phyloP scores from a whole-genome alignment of 371 early-diverging fungal genomes.

The Mortierella polycephala region DNA sequence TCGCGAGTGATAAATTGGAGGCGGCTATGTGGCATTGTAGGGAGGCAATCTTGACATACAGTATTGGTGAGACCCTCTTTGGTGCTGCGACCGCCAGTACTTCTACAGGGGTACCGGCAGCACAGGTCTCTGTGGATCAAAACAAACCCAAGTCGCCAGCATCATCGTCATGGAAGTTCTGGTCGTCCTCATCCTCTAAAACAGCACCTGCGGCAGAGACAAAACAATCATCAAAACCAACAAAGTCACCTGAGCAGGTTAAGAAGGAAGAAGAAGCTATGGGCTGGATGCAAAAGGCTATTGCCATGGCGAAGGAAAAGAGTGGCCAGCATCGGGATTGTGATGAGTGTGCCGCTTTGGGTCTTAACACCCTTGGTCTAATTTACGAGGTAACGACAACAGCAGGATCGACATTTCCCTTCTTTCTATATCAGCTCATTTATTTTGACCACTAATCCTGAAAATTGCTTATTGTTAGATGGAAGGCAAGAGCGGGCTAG shows the following conservation, averaged over 20 bases:
- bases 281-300: constrained; percentile 51
- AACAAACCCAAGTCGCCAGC: constrained; percentile 8
- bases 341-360: constrained; percentile 47
- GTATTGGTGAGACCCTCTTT: constrained; percentile 48
- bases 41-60: constrained; percentile 46
- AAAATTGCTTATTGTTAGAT: constrained; percentile 15
- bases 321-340: constrained; percentile 46
- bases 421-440: neutral
- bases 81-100: constrained; percentile 21
- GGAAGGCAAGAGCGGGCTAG: constrained; percentile 32
- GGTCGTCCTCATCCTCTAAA: constrained; percentile 33
- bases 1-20: neutral
- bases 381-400: constrained; percentile 34
- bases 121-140: neutral
- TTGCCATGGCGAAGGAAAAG: constrained; percentile 42
- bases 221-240: neutral
- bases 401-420: neutral
- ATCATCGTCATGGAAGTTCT: constrained; percentile 45
- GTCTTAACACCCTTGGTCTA: constrained; percentile 40
- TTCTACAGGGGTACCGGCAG: neutral
- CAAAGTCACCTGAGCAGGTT: constrained; percentile 15
- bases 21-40: constrained; percentile 45
- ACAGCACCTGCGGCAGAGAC: neutral
- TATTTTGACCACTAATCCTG: neutral
- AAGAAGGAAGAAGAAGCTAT: constrained; percentile 44